phyloP scores from a whole-genome alignment of 345 rosid species.

The Adansonia digitata region DNA sequence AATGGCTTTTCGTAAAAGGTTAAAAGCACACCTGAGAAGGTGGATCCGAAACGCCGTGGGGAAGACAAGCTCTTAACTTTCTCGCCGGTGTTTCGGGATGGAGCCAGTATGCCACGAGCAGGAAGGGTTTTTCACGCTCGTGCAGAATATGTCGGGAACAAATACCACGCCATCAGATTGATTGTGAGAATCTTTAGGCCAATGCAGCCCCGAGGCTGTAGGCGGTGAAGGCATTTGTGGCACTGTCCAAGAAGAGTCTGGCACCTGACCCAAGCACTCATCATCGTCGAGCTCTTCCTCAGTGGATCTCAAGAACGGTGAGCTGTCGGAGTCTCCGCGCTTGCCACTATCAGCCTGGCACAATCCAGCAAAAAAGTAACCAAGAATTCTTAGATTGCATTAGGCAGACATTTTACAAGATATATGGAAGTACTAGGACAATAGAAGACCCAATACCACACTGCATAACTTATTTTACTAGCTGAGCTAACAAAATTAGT shows the following conservation, averaged over 20 bases:
- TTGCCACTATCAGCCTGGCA: slow-evolving; percentile 67
- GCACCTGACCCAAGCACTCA: slow-evolving; percentile 53
- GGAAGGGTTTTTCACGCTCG: slow-evolving; percentile 26
- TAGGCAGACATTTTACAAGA: neutral
- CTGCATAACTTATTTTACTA: neutral
- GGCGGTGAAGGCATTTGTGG: slow-evolving; percentile 92
- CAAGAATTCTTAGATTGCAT: neutral
- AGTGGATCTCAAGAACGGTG: slow-evolving; percentile 50
- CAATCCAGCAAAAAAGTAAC: neutral
- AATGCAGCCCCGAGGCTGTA: slow-evolving; percentile 81
- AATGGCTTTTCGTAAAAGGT: neutral
- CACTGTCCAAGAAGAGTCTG: slow-evolving; percentile 65
- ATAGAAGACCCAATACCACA: neutral
- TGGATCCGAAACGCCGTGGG: neutral
- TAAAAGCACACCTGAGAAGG: slow-evolving; percentile 9
- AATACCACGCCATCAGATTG: slow-evolving; percentile 32
- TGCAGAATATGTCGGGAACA: slow-evolving; percentile 66
- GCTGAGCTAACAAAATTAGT: neutral
- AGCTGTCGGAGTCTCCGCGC: slow-evolving; percentile 68
- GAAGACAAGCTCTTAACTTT: no score
- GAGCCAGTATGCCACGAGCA: slow-evolving; percentile 16
- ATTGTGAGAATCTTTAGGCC: slow-evolving; percentile 51
- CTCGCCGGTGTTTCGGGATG: slow-evolving; percentile 21
- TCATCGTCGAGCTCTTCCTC: slow-evolving; percentile 55
- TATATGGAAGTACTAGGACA: neutral